These are phyloP conservation scores for Pichia heedii DNA, from an alignment of 805 yeast genomes.

Conservation along the genomic window DNA sequence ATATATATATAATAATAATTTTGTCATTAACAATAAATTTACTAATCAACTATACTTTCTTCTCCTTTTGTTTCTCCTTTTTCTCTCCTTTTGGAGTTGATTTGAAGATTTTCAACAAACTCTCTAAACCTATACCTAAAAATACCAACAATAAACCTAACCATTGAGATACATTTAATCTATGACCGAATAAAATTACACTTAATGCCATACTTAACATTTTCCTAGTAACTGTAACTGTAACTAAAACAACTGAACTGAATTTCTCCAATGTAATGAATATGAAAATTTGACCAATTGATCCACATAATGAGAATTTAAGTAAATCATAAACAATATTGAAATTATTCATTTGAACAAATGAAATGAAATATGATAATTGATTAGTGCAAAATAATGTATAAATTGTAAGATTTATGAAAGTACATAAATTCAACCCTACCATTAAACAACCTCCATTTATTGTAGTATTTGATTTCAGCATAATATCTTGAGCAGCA, in stretches of 20 bases:
- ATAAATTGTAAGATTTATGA: constrained; percentile 41
- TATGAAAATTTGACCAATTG: constrained; percentile 91
- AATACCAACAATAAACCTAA: constrained; percentile 72
- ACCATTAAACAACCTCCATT: constrained; percentile 89
- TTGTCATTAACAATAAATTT: too few relatives aligned
- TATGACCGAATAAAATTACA: constrained; percentile 81
- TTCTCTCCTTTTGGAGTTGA: constrained; percentile 2
- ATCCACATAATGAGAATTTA: constrained; percentile 69
- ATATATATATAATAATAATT: too few relatives aligned
- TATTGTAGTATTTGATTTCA: constrained; percentile 34
- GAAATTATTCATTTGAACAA: constrained; percentile 41
- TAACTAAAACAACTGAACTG: constrained; percentile 77
- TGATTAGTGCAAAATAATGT: constrained; percentile 41
- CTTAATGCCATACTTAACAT: constrained; percentile 92
- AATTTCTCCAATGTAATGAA: constrained; percentile 75
- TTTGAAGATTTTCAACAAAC: constrained; percentile 35
- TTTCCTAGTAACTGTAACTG: constrained; percentile 93
- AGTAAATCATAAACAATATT: constrained; percentile 49
- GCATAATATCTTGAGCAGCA: constrained; percentile 84
- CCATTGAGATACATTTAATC: constrained; percentile 59
- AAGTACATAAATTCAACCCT: constrained; percentile 41
- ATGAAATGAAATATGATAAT: constrained; percentile 37
- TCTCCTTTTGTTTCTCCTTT: neutral
- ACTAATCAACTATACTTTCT: neutral
- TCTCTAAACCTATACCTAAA: constrained; percentile 78